Evolutionary conservation across 208 protist species (phyloP), one percentile per base, ranked within the genome.

Genomic region (Wallacemonas sp.): DNA sequence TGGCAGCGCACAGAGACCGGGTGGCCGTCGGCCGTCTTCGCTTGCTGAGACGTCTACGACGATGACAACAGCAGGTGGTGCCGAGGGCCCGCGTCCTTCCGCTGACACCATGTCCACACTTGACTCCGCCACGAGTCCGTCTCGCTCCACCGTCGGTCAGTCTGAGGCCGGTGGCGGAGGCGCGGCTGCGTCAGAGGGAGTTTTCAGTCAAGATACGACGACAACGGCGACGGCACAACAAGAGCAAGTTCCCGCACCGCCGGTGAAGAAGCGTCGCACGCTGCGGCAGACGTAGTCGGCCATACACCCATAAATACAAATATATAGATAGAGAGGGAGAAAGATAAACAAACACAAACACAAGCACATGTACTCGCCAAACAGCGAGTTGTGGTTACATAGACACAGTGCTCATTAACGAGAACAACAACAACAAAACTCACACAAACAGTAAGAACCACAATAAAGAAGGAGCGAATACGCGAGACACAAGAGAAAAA

Each of bases 211-310:
- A 19, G 26, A 33, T 11, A 65, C 77, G 1, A 42, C 66, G 24
- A 69, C 63, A 1, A 70, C 71, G 12, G n/a, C 53, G 31, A 8
- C 62, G 33, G 65, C 46, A 44, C 33, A 42, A 30, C 61, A 1
- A 46, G 27, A 11, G 56, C 36, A 14, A 63, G 22, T 17, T 55
- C 62, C 51, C 4, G 51, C 63, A 31, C 87, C 87, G 21, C 82
- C 86, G 0, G 73, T 87, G 19, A 95, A 93, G 74, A 95, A 93
- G 47, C 69, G 89, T 15, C 79, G 89, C 15, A 95, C 86, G 38
- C 70, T 95, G 24, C 79, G 89, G 17, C 88, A 94, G 65, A 90
- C 80, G 31, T 94, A 72, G 14, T n/a, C n/a, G n/a, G n/a, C n/a
- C n/a, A n/a, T n/a, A n/a, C n/a, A n/a, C n/a, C n/a, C n/a, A n/a